Percentiles rank a stretch among this genome's conserved stretches.
These are phyloP conservation scores for Phycomyces nitens DNA, from an alignment of 192 early-diverging fungal genomes.

Conservation along the genomic window DNA sequence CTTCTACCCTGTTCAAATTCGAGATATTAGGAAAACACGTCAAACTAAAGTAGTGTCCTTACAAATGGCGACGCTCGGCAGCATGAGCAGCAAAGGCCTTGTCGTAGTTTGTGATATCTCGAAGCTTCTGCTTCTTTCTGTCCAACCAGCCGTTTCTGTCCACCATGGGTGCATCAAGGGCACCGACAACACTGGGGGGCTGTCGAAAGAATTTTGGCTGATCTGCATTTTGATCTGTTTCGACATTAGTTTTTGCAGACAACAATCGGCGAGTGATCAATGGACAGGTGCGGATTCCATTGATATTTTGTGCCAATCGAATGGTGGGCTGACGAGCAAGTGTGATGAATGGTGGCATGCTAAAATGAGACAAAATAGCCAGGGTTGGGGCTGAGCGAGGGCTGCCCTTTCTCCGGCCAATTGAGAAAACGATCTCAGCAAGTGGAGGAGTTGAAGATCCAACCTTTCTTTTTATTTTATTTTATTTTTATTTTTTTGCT, in stretches of 20 bases:
- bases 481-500: too few relatives aligned
- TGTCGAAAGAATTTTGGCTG: constrained; percentile 9
- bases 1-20: constrained; percentile 9
- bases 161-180: constrained; percentile 23
- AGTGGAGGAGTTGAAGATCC: too few relatives aligned
- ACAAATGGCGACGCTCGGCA: constrained; percentile 49
- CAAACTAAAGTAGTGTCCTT: constrained; percentile 13
- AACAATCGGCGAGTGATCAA: background rate
- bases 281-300: too few relatives aligned
- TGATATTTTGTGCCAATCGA: too few relatives aligned
- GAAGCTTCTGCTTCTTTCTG: constrained; percentile 35
- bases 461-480: too few relatives aligned
- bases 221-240: background rate
- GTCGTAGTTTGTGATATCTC: constrained; percentile 47
- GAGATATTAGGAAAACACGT: too few relatives aligned
- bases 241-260: background rate
- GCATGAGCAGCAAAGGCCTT: constrained; percentile 42
- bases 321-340: too few relatives aligned
- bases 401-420: too few relatives aligned
- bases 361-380: too few relatives aligned
- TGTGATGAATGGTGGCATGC: too few relatives aligned
- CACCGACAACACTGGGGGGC: constrained; percentile 27
- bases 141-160: constrained; percentile 25
- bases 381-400: too few relatives aligned
- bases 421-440: too few relatives aligned